Percentiles rank a stretch among this genome's conserved stretches.
phyloP scores from a whole-genome alignment of 768 basidiomycete species.

The Collybia sp. region DNA sequence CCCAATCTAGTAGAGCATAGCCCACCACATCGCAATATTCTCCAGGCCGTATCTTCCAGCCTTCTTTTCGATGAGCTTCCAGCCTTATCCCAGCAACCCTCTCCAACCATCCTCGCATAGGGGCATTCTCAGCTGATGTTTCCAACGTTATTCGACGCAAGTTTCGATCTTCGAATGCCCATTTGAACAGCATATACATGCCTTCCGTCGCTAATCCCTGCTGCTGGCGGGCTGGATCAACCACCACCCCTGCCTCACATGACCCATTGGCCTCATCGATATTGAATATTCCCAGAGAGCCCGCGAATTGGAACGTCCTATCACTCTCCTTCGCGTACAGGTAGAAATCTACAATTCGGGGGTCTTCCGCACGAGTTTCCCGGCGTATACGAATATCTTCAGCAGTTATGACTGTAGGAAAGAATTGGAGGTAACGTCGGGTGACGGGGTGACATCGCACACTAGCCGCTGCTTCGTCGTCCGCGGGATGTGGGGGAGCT shows the following conservation, averaged over 20 bases:
- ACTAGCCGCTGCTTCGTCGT: slow-evolving; percentile 29
- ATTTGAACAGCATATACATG: slow-evolving; percentile 32
- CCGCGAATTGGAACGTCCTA: slow-evolving; percentile 25
- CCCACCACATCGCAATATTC: slow-evolving; percentile 31
- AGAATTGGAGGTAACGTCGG: slow-evolving; percentile 30
- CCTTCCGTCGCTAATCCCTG: slow-evolving; percentile 38
- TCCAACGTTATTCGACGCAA: slow-evolving; percentile 38
- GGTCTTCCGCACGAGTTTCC: slow-evolving; percentile 27
- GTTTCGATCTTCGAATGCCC: slow-evolving; percentile 35
- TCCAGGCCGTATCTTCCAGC: slow-evolving; percentile 33
- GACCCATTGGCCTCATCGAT: slow-evolving; percentile 28
- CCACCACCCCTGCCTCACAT: slow-evolving; percentile 37
- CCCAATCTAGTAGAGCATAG: slow-evolving; percentile 38
- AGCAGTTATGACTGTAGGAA: slow-evolving; percentile 28
- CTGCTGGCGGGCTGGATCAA: slow-evolving; percentile 30
- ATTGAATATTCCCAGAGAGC: slow-evolving; percentile 31
- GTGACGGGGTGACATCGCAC: slow-evolving; percentile 35
- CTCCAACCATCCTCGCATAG: slow-evolving; percentile 44
- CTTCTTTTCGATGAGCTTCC: slow-evolving; percentile 32
- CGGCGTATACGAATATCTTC: slow-evolving; percentile 31
- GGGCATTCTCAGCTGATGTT: slow-evolving; percentile 33
- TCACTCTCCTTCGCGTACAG: slow-evolving; percentile 23
- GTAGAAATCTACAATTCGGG: slow-evolving; percentile 29
- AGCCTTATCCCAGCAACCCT: slow-evolving; percentile 30
- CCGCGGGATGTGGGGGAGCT: slow-evolving; percentile 23